phyloP scores from a whole-genome alignment of 2,329 filamentous ascomycete species.

The Mycosphaerella sp. region DNA sequence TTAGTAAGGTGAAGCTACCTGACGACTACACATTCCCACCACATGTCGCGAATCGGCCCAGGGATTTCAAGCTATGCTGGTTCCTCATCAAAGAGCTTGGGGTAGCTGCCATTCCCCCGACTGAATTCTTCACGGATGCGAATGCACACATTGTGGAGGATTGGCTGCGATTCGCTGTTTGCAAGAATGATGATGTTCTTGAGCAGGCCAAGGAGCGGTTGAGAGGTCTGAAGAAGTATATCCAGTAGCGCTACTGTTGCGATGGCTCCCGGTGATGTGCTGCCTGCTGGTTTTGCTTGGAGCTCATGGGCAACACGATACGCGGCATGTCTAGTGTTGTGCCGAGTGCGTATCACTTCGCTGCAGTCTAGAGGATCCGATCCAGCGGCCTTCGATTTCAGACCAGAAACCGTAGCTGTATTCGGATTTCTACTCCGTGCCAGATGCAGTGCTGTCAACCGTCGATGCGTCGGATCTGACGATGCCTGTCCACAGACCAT shows the following conservation, averaged over 20 bases:
- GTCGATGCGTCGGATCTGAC: not conserved
- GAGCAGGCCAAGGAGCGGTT: constrained; percentile 47
- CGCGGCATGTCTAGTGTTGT: too few relatives aligned
- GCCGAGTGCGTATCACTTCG: not conserved
- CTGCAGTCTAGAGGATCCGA: not conserved
- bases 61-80: constrained; percentile 94
- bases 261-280: too few relatives aligned
- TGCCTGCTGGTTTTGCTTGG: too few relatives aligned
- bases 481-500: constrained; percentile 1
- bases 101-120: constrained; percentile 91
- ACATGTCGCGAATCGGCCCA: constrained; percentile 76
- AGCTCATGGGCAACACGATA: too few relatives aligned
- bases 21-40: constrained; percentile 79
- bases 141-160: constrained; percentile 85
- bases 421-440: constrained; percentile 4
- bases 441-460: constrained; percentile 2
- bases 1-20: constrained; percentile 79
- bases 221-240: constrained; percentile 47
- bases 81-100: constrained; percentile 96
- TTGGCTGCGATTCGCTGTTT: constrained; percentile 91
- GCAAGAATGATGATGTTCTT: constrained; percentile 79
- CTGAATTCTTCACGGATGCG: constrained; percentile 86
- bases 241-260: constrained; percentile 25
- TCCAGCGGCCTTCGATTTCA: not conserved
- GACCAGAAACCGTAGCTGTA: constrained; percentile 1